Conservation (phyloP, 257 asterid genomes). For the Nicotiana undulata region DNA sequence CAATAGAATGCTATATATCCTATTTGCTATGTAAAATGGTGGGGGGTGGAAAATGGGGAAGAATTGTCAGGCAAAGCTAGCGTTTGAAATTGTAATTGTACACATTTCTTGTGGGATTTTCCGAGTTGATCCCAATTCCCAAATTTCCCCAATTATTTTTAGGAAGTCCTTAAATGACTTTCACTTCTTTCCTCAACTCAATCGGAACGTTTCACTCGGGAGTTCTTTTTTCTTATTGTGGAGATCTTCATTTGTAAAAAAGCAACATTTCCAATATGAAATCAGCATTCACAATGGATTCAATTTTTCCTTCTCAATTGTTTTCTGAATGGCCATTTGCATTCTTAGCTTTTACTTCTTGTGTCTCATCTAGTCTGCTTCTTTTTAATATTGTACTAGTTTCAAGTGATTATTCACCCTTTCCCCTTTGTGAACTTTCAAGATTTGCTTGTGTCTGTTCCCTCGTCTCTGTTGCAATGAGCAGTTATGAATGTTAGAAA, state of each 20-base stretch:
- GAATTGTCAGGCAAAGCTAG: slow-evolving; percentile 2
- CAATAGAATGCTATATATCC: background rate
- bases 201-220: background rate
- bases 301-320: slow-evolving; percentile 2
- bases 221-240: background rate
- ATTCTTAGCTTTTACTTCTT: background rate
- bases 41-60: background rate
- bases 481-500: background rate
- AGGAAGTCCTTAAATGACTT: background rate
- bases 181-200: background rate
- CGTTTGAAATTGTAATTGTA: slow-evolving; percentile 1
- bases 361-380: background rate
- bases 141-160: slow-evolving; percentile 5
- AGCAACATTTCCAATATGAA: slow-evolving; percentile 4
- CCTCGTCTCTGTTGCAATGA: background rate
- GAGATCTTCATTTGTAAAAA: slow-evolving; percentile 5
- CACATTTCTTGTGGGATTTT: background rate
- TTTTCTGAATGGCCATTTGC: background rate
- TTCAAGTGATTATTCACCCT: background rate
- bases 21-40: background rate
- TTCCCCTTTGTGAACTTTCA: background rate
- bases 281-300: slow-evolving; percentile 2
- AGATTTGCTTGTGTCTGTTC: background rate
- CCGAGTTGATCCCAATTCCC: background rate
- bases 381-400: background rate